Base-by-base conservation (phyloP, 345 rosid genomes). In the Eucalyptus marginata region DNA sequence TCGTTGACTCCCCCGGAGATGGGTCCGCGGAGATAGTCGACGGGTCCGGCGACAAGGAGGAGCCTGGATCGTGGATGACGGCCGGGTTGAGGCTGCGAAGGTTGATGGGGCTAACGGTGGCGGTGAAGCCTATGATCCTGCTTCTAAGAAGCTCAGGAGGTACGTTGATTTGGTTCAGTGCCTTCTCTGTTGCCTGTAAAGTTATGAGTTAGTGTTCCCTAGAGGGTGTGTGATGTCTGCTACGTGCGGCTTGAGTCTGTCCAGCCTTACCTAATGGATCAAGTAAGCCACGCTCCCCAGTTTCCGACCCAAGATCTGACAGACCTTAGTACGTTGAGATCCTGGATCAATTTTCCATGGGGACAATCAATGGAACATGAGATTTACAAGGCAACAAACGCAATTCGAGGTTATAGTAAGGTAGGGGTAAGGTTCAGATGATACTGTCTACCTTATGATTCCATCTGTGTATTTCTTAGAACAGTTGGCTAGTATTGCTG, bases 281-380 rank as follows among this genome's bases (percentile, higher is more conserved):
- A 93, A 93, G 99, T 97, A 68, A 97, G 99, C 93, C 92, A 94
- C 88, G 98, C 99, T 91, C 95, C 98, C 88, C 99, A 95, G 93
- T 88, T 95, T 89, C 99, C 99, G 5, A 96, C 97, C 12, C 95
- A 92, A 90, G 99, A 97, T 91, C 91, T 96, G 91, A 96, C 98
- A 51, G 99, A 97, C 92, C 98, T 97, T 88, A 96, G 99, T 92
- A 97, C 99, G 2, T 93, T 96, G 94, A 96, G 99, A 92, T 96
- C 99, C 88, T 97, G 99, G 99, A 91, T 96, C 86, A 97, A 97
- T 92, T 96, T 97, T 92, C 99, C 99, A 2, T 97, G 99, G 99
- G 98, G 96, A 68, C 98, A 96, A 80, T 94, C 98, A 76, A 95
- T 97, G 99, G 98, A 96, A 89, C 91, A 94, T 89, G 99, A 97